A percentile compares a stretch with the other conserved stretches of the same genome.
phyloP scores from a whole-genome alignment of 352 stramenopile species.

The Hyaloperonospora arabidopsidis region DNA sequence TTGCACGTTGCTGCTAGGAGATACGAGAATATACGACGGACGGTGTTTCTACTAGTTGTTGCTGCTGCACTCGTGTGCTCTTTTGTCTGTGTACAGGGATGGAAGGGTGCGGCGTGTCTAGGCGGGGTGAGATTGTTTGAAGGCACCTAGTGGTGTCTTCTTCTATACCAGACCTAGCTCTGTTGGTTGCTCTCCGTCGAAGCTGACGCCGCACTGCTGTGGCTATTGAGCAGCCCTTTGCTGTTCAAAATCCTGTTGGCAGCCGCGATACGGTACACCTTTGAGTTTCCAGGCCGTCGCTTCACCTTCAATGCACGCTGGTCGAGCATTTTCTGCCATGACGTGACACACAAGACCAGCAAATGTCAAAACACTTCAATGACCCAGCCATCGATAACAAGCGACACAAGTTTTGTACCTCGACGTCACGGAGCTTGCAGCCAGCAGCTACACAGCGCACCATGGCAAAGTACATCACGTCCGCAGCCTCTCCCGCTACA shows the following conservation, averaged over 20 bases:
- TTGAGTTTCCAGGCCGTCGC: conserved; percentile 80
- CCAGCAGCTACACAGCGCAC: conserved; percentile 87
- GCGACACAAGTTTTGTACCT: conserved; percentile 32
- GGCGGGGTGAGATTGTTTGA: no score
- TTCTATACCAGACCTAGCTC: conserved; percentile 4
- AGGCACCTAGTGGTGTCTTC: no score
- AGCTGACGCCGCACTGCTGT: conserved; percentile 4
- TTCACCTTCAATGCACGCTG: conserved; percentile 90
- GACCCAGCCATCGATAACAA: conserved; percentile 5
- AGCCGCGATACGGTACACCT: conserved; percentile 79
- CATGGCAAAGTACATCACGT: conserved; percentile 97
- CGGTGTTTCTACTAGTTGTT: conserved; percentile 4
- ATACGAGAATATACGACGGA: conserved; percentile 24
- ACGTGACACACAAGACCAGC: neutral
- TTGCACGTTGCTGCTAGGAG: conserved; percentile 10
- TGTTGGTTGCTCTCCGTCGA: conserved; percentile 14
- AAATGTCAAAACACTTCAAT: conserved; percentile 5
- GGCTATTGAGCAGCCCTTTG: conserved; percentile 26
- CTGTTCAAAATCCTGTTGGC: conserved; percentile 62
- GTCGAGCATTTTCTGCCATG: conserved; percentile 77
- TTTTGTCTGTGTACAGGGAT: conserved; percentile 6
- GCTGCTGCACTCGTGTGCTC: neutral
- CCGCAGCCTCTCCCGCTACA: conserved; percentile 90
- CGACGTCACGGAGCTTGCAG: conserved; percentile 88
- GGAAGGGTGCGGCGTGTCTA: no score